phyloP scores from a whole-genome alignment of 306 rosid genomes.

The Acacia acuminata region DNA sequence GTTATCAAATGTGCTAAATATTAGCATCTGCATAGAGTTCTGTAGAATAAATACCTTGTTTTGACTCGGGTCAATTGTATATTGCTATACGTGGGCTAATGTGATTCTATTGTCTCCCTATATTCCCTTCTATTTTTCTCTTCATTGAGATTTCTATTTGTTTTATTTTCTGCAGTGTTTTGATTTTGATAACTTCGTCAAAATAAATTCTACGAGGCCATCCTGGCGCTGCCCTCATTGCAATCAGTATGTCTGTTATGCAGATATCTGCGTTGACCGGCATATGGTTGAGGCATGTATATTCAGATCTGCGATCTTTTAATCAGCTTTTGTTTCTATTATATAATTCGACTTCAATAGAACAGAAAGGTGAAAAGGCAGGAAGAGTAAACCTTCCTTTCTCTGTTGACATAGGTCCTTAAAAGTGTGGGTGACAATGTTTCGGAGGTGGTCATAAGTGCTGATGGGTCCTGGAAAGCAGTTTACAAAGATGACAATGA shows the following conservation, averaged over 20 bases:
- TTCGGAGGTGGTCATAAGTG: slow-evolving; percentile 63
- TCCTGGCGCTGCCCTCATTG: slow-evolving; percentile 99
- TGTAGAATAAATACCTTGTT: slow-evolving; percentile 11
- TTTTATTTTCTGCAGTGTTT: slow-evolving; percentile 68
- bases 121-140: background rate
- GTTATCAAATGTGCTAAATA: background rate
- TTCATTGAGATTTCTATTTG: slow-evolving; percentile 24
- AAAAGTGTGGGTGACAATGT: slow-evolving; percentile 72
- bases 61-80: slow-evolving; percentile 1
- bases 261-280: slow-evolving; percentile 72
- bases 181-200: slow-evolving; percentile 69
- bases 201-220: slow-evolving; percentile 81
- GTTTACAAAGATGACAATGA: slow-evolving; percentile 50
- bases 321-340: slow-evolving; percentile 28
- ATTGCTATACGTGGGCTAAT: background rate
- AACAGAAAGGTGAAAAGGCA: slow-evolving; percentile 4
- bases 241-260: slow-evolving; percentile 72
- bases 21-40: slow-evolving; percentile 11
- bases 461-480: slow-evolving; percentile 90
- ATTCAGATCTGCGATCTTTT: slow-evolving; percentile 34
- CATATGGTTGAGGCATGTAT: slow-evolving; percentile 85
- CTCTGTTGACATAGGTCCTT: slow-evolving; percentile 56
- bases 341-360: slow-evolving; percentile 2
- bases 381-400: slow-evolving; percentile 3
- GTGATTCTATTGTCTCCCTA: background rate